Percentiles rank a stretch among this genome's conserved stretches.
These are phyloP conservation scores for Aspergillus ibericus DNA, from an alignment of 2,329 filamentous ascomycete genomes.

Conservation along the genomic window DNA sequence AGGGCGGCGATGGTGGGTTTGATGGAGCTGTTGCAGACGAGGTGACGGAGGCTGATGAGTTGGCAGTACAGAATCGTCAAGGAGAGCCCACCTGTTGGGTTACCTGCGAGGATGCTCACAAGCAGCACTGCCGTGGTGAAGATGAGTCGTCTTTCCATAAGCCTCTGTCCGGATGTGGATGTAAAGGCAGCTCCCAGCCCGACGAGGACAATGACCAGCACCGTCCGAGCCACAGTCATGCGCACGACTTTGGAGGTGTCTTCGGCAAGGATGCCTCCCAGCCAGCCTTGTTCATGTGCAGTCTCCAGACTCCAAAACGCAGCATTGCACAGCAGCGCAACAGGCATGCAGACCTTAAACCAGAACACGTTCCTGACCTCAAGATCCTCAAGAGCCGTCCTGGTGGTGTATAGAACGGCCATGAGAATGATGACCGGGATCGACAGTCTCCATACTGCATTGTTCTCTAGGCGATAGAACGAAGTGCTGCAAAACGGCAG, in stretches of 20 bases:
- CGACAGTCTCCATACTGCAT: not conserved
- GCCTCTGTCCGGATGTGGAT: not conserved
- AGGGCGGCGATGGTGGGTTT: slow-evolving; percentile 83
- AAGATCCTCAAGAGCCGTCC: not conserved
- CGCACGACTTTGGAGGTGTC: not conserved
- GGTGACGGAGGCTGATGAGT: slow-evolving; percentile 64
- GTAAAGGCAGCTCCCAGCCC: not conserved
- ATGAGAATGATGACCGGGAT: not conserved
- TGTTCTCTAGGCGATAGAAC: slow-evolving; percentile 1
- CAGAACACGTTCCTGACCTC: not conserved
- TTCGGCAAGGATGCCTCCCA: not conserved
- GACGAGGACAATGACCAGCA: not conserved
- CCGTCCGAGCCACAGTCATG: not conserved
- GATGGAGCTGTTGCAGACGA: slow-evolving; percentile 62
- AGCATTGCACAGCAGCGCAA: not conserved
- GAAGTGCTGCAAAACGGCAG: slow-evolving; percentile 94
- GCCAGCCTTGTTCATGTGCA: not conserved
- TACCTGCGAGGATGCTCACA: not conserved
- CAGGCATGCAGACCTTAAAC: not conserved
- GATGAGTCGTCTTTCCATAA: not conserved
- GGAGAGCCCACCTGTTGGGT: not conserved
- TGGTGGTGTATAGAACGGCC: not conserved
- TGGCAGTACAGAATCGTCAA: slow-evolving; percentile 68
- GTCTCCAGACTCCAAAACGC: not conserved
- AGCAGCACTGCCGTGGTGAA: not conserved